Evolutionary conservation across 2,329 filamentous ascomycete genomes (phyloP), one percentile per base, ranked within the genome.

Genomic region (Aspergillus quadricinctus): DNA sequence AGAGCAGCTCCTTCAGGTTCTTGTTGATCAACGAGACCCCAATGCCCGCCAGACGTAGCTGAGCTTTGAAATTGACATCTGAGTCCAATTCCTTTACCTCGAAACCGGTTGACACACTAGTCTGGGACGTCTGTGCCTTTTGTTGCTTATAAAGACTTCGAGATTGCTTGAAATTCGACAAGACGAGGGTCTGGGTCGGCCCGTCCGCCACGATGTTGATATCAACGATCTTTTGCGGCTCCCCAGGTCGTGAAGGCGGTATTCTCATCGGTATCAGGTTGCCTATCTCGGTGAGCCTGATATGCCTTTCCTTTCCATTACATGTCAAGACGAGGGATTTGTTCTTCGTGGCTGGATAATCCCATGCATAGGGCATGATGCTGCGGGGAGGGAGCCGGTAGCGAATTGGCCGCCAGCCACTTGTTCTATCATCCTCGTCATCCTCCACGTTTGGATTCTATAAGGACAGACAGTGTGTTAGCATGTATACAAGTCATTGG

Each of bases 321-420:
- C 88, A 88, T 53, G 81, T 87, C 69, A 99, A 85, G 50, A 97
- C 86, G 41, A 99, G 84, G 71, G 97, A 94, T 67, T 94, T 96
- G 76, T 90, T 88, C 76, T 96, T 97, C n/a, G 92, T 92, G 1
- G 94, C 93, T 1, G 94, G 95, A 75, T 96, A 99, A 70, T 99
- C 95, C 94, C 94, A 99, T 1, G 94, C 93, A 68, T 99, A 99
- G 0, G 95, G 94, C 94, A 99, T 99, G 73, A 99, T 97, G 73
- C 93, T 97, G 58, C 94, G 83, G 11, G 93, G 87, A 2, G 95
- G 95, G 29, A 99, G 80, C 31, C 93, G 88, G 75, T 99, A 99
- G 53, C 91, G 83, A 59, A 99, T 90, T 2, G 92, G 92, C 61
- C 90, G 88, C 90, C 94, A 99, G 3, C 91, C 90, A 53, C 90